A percentile compares a stretch with the other conserved stretches of the same genome.
phyloP scores from a whole-genome alignment of 345 rosid genomes.

The Cochlearia excelsa region DNA sequence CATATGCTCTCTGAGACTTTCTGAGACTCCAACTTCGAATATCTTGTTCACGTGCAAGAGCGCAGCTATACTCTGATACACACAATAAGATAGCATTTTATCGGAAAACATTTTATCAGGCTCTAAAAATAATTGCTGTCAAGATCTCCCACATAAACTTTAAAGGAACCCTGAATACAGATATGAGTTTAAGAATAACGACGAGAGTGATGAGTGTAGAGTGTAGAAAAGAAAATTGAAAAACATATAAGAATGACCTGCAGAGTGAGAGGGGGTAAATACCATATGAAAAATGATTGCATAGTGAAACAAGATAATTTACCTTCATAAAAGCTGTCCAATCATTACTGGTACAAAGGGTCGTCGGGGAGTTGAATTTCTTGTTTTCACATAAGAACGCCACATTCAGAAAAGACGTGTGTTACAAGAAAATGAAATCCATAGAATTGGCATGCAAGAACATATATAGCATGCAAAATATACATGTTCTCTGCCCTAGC shows the following conservation, averaged over 20 bases:
- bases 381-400: slow-evolving; percentile 36
- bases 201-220: slow-evolving; percentile 5
- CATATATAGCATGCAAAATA: neutral
- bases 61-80: slow-evolving; percentile 63
- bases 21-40: slow-evolving; percentile 82
- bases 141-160: slow-evolving; percentile 5
- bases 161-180: slow-evolving; percentile 14
- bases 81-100: slow-evolving; percentile 13
- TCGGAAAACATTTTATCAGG: neutral
- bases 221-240: neutral
- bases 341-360: slow-evolving; percentile 62
- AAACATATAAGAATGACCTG: slow-evolving; percentile 14
- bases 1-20: slow-evolving; percentile 62
- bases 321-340: slow-evolving; percentile 94
- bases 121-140: neutral
- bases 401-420: slow-evolving; percentile 19
- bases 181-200: slow-evolving; percentile 1
- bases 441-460: slow-evolving; percentile 8
- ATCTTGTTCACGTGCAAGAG: slow-evolving; percentile 81
- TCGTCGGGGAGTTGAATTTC: slow-evolving; percentile 95
- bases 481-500: neutral
- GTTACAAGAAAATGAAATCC: neutral
- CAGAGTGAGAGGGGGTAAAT: neutral
- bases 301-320: slow-evolving; percentile 12
- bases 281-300: slow-evolving; percentile 18